phyloP scores from a whole-genome alignment of 768 basidiomycete species.

The Boletus rubescentipes region DNA sequence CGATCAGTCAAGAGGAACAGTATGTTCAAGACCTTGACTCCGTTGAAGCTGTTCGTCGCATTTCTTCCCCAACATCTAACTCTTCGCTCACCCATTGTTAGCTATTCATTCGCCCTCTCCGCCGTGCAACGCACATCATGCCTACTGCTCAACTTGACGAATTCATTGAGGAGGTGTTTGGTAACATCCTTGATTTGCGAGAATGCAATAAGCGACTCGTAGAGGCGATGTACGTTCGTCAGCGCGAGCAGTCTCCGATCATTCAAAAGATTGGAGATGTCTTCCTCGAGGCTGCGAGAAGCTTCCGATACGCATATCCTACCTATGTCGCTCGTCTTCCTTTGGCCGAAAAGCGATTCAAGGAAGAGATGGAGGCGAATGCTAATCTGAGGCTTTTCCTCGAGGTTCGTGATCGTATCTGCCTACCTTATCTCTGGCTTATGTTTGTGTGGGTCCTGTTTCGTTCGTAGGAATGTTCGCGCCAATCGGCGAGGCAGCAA shows the following conservation, averaged over 20 bases:
- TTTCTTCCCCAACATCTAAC: slow-evolving; percentile 25
- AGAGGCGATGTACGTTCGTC: slow-evolving; percentile 82
- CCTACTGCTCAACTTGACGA: slow-evolving; percentile 60
- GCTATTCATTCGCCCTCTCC: slow-evolving; percentile 57
- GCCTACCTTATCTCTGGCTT: not conserved
- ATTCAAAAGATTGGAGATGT: slow-evolving; percentile 87
- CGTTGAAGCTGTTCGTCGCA: slow-evolving; percentile 60
- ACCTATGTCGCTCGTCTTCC: slow-evolving; percentile 84
- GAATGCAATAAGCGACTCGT: slow-evolving; percentile 82
- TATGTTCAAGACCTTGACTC: slow-evolving; percentile 86
- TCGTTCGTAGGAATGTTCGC: slow-evolving; percentile 21
- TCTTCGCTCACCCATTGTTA: slow-evolving; percentile 30
- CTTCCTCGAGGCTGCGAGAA: slow-evolving; percentile 81
- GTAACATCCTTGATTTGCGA: slow-evolving; percentile 84
- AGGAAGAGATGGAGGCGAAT: slow-evolving; percentile 83
- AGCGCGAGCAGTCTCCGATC: slow-evolving; percentile 77
- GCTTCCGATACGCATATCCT: slow-evolving; percentile 86
- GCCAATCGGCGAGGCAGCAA: slow-evolving; percentile 53
- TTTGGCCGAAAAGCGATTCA: slow-evolving; percentile 80
- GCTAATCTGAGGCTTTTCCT: slow-evolving; percentile 80
- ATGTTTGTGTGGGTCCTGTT: not conserved
- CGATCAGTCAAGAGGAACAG: slow-evolving; percentile 86
- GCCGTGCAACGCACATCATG: slow-evolving; percentile 57
- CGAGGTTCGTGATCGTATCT: slow-evolving; percentile 52
- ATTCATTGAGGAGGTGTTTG: slow-evolving; percentile 89